Evolutionary conservation across 129 eudicot species (phyloP), one percentile per base, ranked within the genome.

Genomic region (Flaveria trinervia): DNA sequence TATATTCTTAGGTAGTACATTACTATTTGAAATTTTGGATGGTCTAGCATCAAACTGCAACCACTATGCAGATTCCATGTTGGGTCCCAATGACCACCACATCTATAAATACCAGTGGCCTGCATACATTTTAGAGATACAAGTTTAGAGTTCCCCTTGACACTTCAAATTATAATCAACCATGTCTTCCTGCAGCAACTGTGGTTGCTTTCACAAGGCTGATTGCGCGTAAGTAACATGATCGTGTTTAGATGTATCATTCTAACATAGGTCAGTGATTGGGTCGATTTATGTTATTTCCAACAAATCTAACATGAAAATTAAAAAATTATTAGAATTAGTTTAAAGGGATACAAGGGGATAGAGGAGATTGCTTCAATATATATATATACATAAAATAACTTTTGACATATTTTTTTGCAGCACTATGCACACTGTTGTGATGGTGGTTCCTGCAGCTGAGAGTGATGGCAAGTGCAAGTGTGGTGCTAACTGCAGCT

Each of bases 381-480:
- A 30, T 3, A 30, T 30, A 28, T 3, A 30, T 30, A 23, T 23
- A 23, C 0, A 9, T 28, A 28, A 30, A 30, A 30, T 30, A 44
- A 44, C 9, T 44, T 44, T 44, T 44, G 12, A 9, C 30, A 20
- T 18, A 17, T 17, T 0, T 49, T 39, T 75, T 60, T 84, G 87
- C 85, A 90, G 90, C 76, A 80, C 60, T 77, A 39, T 57, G 16
- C 89, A 85, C 84, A 69, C 76, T 49, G 20, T 77, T 1, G 75
- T 79, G 65, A 75, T 81, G 82, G 86, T 81, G 75, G 85, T 80
- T 22, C 77, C 84, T 18, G 87, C 81, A 56, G 84, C 85, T 15
- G 87, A 87, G 84, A 49, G 82, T 39, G 86, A 86, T 54, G 90
- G 88, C 69, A 87, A 85, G 81, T 91, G 92, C 90, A 84, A 86